Conservation (phyloP, 2,329 filamentous ascomycete genomes). For the Fusarium abutilonis region DNA sequence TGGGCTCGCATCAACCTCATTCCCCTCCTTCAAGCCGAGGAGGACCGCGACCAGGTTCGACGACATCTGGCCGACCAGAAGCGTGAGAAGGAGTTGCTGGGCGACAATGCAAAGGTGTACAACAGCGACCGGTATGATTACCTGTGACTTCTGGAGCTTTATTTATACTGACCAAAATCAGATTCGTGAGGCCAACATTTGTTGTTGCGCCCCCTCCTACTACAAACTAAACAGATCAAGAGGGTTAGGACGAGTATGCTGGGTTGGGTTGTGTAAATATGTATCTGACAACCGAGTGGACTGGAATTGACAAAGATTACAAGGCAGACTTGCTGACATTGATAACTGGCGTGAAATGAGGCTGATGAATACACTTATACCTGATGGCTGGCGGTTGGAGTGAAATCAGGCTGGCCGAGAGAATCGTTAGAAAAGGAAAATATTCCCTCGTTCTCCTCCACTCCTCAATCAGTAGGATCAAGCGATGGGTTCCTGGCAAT, state of each 20-base stretch:
- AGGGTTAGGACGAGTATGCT: background rate
- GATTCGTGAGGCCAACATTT: constrained; percentile 84
- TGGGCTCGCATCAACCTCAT: constrained; percentile 97
- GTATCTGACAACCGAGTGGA: constrained; percentile 34
- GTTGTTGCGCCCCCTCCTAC: constrained; percentile 73
- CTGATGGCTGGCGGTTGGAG: no score
- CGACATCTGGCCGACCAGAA: constrained; percentile 86
- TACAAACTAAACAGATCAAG: constrained; percentile 57
- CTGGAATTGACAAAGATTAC: constrained; percentile 33
- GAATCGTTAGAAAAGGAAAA: no score
- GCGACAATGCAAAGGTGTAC: constrained; percentile 85
- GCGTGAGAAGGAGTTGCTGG: constrained; percentile 89
- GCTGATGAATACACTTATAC: background rate
- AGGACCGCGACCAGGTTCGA: constrained; percentile 93
- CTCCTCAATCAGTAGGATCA: no score
- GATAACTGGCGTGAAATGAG: background rate
- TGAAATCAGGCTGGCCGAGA: no score
- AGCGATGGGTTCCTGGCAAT: no score
- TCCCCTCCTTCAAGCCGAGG: constrained; percentile 92
- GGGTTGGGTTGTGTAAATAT: constrained; percentile 41
- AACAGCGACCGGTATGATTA: constrained; percentile 81
- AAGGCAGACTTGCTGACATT: constrained; percentile 17
- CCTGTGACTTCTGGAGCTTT: background rate
- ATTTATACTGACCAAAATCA: constrained; percentile 48
- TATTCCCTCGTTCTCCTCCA: no score